Conservation (phyloP, 2,329 filamentous ascomycete genomes). For the Pestalotiopsis sp. region DNA sequence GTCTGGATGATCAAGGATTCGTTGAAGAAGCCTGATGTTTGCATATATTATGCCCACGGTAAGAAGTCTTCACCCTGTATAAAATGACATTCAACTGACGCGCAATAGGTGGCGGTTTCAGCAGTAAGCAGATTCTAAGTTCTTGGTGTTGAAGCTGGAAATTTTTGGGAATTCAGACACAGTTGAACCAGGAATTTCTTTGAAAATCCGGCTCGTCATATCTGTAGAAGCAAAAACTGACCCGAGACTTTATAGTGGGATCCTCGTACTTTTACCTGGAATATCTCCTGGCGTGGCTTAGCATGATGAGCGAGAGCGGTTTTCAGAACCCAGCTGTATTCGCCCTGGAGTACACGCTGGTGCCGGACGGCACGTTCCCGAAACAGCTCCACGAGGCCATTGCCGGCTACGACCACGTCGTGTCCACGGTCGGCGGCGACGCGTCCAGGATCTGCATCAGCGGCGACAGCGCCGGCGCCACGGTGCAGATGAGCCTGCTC, state of each 20-base stretch:
- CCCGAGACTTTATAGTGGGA: slow-evolving; percentile 54
- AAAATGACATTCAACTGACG: slow-evolving; percentile 19
- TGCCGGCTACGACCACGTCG: slow-evolving; percentile 71
- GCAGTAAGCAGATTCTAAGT: slow-evolving; percentile 37
- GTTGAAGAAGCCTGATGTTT: slow-evolving; percentile 67
- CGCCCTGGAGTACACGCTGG: slow-evolving; percentile 78
- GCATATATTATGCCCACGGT: slow-evolving; percentile 85
- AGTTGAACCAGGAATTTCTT: no score
- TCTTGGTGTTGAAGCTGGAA: no score
- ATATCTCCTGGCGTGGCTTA: slow-evolving; percentile 75
- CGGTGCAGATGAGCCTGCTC: slow-evolving; percentile 72
- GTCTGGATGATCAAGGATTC: slow-evolving; percentile 71
- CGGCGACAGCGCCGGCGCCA: slow-evolving; percentile 81
- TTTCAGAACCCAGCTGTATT: slow-evolving; percentile 80
- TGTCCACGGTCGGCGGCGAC: slow-evolving; percentile 57
- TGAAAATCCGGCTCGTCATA: not conserved
- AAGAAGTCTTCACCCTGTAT: slow-evolving; percentile 25
- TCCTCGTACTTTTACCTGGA: slow-evolving; percentile 84
- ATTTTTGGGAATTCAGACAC: no score
- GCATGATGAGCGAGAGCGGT: slow-evolving; percentile 64
- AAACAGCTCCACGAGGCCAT: slow-evolving; percentile 72
- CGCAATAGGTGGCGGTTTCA: slow-evolving; percentile 72
- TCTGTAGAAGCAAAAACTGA: not conserved
- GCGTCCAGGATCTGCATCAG: slow-evolving; percentile 69
- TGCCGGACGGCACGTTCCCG: slow-evolving; percentile 74